Evolutionary conservation across 2,329 filamentous ascomycete species (phyloP), one percentile per base, ranked within the genome.

Genomic region (Fusarium heterosporum): DNA sequence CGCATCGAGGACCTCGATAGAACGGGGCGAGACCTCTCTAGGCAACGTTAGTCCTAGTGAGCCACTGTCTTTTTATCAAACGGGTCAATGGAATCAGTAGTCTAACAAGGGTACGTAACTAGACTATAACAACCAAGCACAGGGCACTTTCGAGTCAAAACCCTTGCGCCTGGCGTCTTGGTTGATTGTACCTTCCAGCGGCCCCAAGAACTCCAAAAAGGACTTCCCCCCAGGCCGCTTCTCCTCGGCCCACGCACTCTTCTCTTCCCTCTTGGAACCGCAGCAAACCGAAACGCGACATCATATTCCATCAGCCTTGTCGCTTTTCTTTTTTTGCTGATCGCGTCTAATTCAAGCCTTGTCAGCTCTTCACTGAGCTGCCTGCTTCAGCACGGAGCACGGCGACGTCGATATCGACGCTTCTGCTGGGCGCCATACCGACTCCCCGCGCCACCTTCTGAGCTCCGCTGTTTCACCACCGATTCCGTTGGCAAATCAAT

Each of bases 251-350:
- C 68, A 67, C 61, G 61, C 51, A 57, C 54, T 54, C 57, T 55
- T 55, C 66, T 63, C 72, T 69, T 64, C 62, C 74, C 74, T 76
- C 68, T 50, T 64, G 65, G 64, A 77, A 72, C 77, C 76, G 77
- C 74, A 66, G 72, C 77, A 74, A 78, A 74, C 77, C 76, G 76
- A 75, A 71, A 53, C 58, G 62, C 51, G 57, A 59, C 61, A 63
- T 55, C 53, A 63, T 60, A 55, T 45, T 62, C 63, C 40, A 47
- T 53, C 61, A 51, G 51, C 60, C 62, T 61, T 57, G 48, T 59
- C 13, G 22, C 30, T 40, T 38, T 56, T 45, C 43, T 45, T 54
- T 29, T 45, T 41, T 39, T 17, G 47, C 22, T 22, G 22, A 22
- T 55, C 51, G 22, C 52, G 16, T 50, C 32, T n/a, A 50, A 39